Base-by-base conservation (phyloP, 306 rosid genomes). In the Vigna nakashimae region DNA sequence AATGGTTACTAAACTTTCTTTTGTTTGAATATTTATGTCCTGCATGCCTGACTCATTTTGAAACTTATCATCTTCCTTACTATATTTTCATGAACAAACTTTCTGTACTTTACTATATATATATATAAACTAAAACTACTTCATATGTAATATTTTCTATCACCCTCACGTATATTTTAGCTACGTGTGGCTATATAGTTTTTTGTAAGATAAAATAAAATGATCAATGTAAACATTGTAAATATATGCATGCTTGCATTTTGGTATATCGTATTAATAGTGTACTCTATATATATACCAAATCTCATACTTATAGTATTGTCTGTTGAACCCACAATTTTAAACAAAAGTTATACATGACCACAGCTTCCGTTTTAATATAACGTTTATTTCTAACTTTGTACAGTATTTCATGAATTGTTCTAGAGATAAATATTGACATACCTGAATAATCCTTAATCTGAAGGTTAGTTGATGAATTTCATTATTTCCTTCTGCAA, bases 371-470 rank as follows among this genome's bases (percentile, higher is more conserved):
- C 67, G 28, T 28, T 28, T 5, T 24, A 1, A 13, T 59, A 59
- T 62, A 30, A 62, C 45, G 32, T 32, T 32, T 28, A 4, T 30
- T 30, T 15, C 13, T 30, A 15, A 8, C 28, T 11, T n/a, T 20
- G 24, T 15, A 71, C 58, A 20, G 62, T 24, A 24, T 60, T 45
- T 15, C 7, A 70, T 70, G 71, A 49, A 22, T 20, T 52, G 17
- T 70, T 60, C 24, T 67, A 67, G 38, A 57, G 36, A 32, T 30
- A 43, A 76, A 73, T 32, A 62, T 62, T 3, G 7, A 9, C 86
- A 66, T 91, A 94, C 98, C 98, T 92, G 86, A 80, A 87, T 69
- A 74, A 92, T 81, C 78, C 83, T 87, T 60, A 94, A 78, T 82
- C 93, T 94, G 76, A 90, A 65, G 50, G 63, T 86, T 15, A 90